phyloP scores from a whole-genome alignment of 108 stramenopile genomes.

The Cylindrotheca fusiformis region DNA sequence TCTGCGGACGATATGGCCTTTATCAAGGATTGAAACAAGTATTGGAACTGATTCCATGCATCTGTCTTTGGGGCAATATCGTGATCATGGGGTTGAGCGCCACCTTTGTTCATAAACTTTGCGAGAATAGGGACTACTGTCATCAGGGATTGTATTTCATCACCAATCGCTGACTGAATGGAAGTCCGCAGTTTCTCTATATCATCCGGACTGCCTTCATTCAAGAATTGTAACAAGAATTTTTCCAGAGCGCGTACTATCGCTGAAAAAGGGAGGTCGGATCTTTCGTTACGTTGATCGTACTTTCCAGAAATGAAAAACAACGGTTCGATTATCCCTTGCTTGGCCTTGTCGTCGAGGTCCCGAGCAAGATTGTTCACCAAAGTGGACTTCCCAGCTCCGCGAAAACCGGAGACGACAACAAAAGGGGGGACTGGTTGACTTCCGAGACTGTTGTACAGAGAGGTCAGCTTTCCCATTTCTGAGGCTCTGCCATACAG shows the following conservation, averaged over 20 bases:
- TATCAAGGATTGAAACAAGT: slow-evolving; percentile 21
- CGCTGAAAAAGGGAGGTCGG: slow-evolving; percentile 23
- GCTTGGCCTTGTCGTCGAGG: slow-evolving; percentile 5
- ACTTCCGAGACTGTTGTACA: not conserved
- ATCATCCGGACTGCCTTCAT: not conserved
- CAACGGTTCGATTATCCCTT: not conserved
- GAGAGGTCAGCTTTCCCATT: not conserved
- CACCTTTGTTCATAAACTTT: slow-evolving; percentile 8
- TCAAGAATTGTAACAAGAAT: slow-evolving; percentile 12
- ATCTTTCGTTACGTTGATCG: slow-evolving; percentile 13
- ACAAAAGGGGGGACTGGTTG: slow-evolving; percentile 11
- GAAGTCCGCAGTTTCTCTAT: slow-evolving; percentile 14
- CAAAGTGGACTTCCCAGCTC: slow-evolving; percentile 33
- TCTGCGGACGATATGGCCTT: slow-evolving; percentile 17
- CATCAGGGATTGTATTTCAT: slow-evolving; percentile 3
- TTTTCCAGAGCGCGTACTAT: slow-evolving; percentile 18
- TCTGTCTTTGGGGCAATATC: not conserved
- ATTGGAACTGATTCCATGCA: slow-evolving; percentile 26
- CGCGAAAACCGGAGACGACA: slow-evolving; percentile 14
- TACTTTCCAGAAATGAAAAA: slow-evolving; percentile 34
- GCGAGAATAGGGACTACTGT: slow-evolving; percentile 17
- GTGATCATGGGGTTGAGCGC: not conserved
- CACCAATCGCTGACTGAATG: slow-evolving; percentile 7
- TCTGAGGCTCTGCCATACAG: not conserved
- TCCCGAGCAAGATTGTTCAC: slow-evolving; percentile 12